Conservation (phyloP, 2,329 filamentous ascomycete genomes). For the Pseudomassariella vexata region DNA sequence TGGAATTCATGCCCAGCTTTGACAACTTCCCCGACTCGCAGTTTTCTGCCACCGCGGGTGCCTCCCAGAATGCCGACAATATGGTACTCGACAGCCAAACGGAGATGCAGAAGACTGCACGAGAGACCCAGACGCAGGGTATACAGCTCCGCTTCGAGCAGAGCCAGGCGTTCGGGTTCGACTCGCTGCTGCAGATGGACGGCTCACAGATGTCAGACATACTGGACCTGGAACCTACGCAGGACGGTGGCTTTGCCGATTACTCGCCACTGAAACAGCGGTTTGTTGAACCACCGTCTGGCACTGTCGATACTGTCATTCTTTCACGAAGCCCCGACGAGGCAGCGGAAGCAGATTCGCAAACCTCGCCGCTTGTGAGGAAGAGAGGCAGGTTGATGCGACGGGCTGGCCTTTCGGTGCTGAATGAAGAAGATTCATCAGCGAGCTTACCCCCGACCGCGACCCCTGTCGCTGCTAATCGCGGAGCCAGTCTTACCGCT, state of each 20-base stretch:
- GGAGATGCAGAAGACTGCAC: constrained; percentile 27
- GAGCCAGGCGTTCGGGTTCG: constrained; percentile 53
- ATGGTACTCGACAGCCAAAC: constrained; percentile 43
- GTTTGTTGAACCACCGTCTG: constrained; percentile 59
- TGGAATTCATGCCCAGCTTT: constrained; percentile 50
- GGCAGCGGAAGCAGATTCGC: constrained; percentile 16
- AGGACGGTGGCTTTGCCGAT: constrained; percentile 71
- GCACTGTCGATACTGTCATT: constrained; percentile 67
- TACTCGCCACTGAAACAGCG: constrained; percentile 66
- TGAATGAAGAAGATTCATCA: too few species aligned
- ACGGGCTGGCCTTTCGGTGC: constrained; percentile 13
- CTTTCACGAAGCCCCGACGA: constrained; percentile 27
- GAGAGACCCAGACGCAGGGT: constrained; percentile 36
- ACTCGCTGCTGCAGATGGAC: constrained; percentile 45
- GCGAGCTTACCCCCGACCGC: constrained; percentile 40
- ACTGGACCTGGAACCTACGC: constrained; percentile 70
- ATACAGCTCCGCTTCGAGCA: constrained; percentile 55
- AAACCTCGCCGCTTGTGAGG: constrained; percentile 60
- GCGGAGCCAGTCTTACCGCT: constrained; percentile 27
- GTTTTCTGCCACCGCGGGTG: constrained; percentile 55
- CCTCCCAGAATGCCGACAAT: constrained; percentile 38
- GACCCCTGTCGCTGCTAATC: constrained; percentile 16
- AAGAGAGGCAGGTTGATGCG: constrained; percentile 48
- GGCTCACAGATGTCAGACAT: constrained; percentile 62
- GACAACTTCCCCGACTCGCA: constrained; percentile 53